Evolutionary conservation across 1,284 basidiomycete genomes (phyloP), one percentile per base, ranked within the genome.

Genomic region (Pseudozyma sp.): DNA sequence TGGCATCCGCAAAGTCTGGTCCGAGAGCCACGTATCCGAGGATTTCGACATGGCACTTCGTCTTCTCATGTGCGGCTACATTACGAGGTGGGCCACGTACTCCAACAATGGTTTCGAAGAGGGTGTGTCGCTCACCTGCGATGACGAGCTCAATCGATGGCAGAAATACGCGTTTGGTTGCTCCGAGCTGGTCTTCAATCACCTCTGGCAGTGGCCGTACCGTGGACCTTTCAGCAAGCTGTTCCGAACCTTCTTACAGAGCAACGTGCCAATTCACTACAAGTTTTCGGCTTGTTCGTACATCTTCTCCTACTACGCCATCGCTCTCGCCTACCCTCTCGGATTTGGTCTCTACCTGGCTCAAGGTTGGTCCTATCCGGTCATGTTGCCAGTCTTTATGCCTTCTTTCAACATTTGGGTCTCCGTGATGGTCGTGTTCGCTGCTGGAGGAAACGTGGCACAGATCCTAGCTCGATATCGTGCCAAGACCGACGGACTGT

Each of bases 71-170:
- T 48, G 50, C 16, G 76, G 90, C 0, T 94, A 92, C 84, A 88
- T 87, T 68, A 90, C 93, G 61, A 90, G 92, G 54, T 94, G 92
- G 92, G 90, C 92, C 7, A 91, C 91, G 0, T 94, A 94, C 84
- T 90, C 89, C 0, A 88, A 91, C 44, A 89, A 91, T 42, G 91
- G 88, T 0, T 94, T 94, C 86, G 90, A 92, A 84, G 92, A 94
- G 79, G 92, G 93, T 73, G 93, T 94, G n/a, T 92, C 90, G 0
- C 86, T 94, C 10, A 86, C 86, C 11, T 7, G 89, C 65, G 91
- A 92, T 48, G 92, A 93, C 77, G 91, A 92, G 80, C 85, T 92
- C 3, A 93, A 93, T 72, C 85, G 92, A 5, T 94, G 92, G 92
- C 91, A 93, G 75, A 94, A 94, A 81, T 94, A 94, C 79, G 88